Conservation (phyloP, 768 basidiomycete species). For the Tulasnella sp. region DNA sequence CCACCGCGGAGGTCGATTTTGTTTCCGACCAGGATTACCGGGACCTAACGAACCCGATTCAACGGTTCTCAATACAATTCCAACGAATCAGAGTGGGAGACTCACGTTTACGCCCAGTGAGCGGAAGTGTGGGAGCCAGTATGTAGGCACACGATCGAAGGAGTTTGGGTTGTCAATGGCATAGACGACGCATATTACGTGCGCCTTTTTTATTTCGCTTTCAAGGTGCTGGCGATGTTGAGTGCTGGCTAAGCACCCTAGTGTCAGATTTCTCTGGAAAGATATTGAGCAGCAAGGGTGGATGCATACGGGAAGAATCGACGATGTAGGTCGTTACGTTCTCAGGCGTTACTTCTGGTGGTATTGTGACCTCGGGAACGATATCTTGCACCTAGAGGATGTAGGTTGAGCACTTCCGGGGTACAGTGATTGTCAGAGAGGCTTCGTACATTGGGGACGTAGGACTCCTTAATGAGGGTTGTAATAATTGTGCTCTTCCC, state of each 20-base stretch:
- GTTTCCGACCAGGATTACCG: slow-evolving; percentile 95
- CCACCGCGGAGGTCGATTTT: slow-evolving; percentile 95
- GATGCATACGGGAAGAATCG: slow-evolving; percentile 79
- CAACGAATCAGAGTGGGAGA: slow-evolving; percentile 17
- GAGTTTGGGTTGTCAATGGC: slow-evolving; percentile 93
- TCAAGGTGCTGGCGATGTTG: slow-evolving; percentile 84
- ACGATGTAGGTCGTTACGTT: slow-evolving; percentile 98
- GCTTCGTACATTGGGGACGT: slow-evolving; percentile 69
- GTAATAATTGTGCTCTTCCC: slow-evolving; percentile 98
- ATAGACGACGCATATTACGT: slow-evolving; percentile 97
- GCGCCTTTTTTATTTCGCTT: slow-evolving; percentile 91
- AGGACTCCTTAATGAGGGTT: slow-evolving; percentile 92
- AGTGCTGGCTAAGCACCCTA: slow-evolving; percentile 53
- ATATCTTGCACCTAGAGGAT: slow-evolving; percentile 75
- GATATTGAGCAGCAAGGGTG: background rate
- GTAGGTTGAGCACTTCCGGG: slow-evolving; percentile 13
- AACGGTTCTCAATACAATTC: background rate
- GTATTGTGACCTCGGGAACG: slow-evolving; percentile 96
- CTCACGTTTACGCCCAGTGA: slow-evolving; percentile 90
- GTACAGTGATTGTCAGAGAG: background rate
- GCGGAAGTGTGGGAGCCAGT: slow-evolving; percentile 93
- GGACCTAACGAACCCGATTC: slow-evolving; percentile 51
- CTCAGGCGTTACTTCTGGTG: slow-evolving; percentile 93
- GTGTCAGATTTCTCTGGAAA: slow-evolving; percentile 2
- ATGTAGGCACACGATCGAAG: slow-evolving; percentile 96